phyloP scores from a whole-genome alignment of 495 filamentous ascomycete species.

The Lasiosphaeria miniovina region DNA sequence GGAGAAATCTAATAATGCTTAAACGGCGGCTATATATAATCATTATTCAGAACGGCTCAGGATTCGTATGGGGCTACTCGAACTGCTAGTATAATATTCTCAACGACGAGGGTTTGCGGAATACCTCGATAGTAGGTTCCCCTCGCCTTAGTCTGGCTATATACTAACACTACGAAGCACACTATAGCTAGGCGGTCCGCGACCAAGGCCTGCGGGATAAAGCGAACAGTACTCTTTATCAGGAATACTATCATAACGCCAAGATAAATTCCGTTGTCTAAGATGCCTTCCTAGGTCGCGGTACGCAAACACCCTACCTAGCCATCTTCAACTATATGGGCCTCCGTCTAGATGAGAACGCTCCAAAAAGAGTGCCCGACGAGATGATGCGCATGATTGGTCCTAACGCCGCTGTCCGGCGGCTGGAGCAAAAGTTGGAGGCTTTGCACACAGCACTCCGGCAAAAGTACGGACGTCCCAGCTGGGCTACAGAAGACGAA shows the following conservation, averaged over 20 bases:
- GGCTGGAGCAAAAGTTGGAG: constrained; percentile 12
- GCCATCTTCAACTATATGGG: constrained; percentile 19
- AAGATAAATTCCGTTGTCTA: constrained; percentile 21
- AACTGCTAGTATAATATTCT: constrained; percentile 12
- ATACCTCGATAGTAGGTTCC: constrained; percentile 15
- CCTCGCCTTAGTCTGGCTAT: constrained; percentile 5
- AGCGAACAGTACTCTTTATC: constrained; percentile 17
- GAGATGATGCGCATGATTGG: constrained; percentile 19
- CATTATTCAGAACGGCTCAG: constrained; percentile 12
- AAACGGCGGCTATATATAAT: constrained; percentile 13
- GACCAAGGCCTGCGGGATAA: constrained; percentile 15
- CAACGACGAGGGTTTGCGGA: constrained; percentile 14
- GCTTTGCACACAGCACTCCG: constrained; percentile 9
- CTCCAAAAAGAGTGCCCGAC: constrained; percentile 16
- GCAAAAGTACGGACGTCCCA: constrained; percentile 9
- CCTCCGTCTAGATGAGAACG: constrained; percentile 16
- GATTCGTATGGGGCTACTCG: constrained; percentile 12
- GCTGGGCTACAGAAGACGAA: constrained; percentile 7
- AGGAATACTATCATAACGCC: constrained; percentile 18
- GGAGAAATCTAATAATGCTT: constrained; percentile 13
- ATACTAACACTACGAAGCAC: constrained; percentile 8
- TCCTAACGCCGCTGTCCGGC: constrained; percentile 13
- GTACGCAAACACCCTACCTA: constrained; percentile 17
- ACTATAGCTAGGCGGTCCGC: constrained; percentile 15
- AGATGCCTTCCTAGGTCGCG: constrained; percentile 19